A percentile compares a stretch with the other conserved stretches of the same genome.
Conservation (phyloP, 2,329 filamentous ascomycete genomes). For the Whalleya microplaca region DNA sequence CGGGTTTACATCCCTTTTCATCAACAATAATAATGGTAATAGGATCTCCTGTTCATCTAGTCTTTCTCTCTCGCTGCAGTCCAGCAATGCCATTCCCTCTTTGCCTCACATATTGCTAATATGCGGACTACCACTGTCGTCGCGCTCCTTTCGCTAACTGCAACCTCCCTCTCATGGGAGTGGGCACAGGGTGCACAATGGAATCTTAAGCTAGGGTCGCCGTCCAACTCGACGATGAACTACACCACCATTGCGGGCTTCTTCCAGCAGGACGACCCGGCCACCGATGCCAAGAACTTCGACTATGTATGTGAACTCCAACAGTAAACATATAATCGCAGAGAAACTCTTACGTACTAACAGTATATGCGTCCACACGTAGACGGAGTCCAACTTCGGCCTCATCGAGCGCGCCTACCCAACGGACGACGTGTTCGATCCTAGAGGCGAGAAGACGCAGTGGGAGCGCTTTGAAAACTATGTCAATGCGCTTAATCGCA, state of each 20-base stretch:
- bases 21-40: no score
- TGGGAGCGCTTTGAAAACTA: slow-evolving; percentile 69
- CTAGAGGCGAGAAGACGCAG: slow-evolving; percentile 52
- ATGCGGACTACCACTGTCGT: slow-evolving; percentile 24
- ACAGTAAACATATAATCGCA: neutral
- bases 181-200: slow-evolving; percentile 29
- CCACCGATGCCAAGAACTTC: slow-evolving; percentile 60
- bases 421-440: slow-evolving; percentile 50
- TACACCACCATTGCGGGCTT: slow-evolving; percentile 65
- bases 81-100: neutral
- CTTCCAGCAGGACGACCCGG: slow-evolving; percentile 65
- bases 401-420: slow-evolving; percentile 66
- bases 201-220: slow-evolving; percentile 15
- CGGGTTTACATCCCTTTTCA: no score
- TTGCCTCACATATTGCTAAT: neutral
- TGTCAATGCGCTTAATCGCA: slow-evolving; percentile 57
- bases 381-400: slow-evolving; percentile 67
- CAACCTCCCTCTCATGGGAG: slow-evolving; percentile 26
- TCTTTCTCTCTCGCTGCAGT: neutral
- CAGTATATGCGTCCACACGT: neutral
- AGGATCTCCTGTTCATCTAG: neutral
- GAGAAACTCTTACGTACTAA: slow-evolving; percentile 2
- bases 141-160: slow-evolving; percentile 26
- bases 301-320: slow-evolving; percentile 59
- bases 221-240: slow-evolving; percentile 49